phyloP scores from a whole-genome alignment of 2,329 filamentous ascomycete genomes.

The Colletotrichum tabaci region DNA sequence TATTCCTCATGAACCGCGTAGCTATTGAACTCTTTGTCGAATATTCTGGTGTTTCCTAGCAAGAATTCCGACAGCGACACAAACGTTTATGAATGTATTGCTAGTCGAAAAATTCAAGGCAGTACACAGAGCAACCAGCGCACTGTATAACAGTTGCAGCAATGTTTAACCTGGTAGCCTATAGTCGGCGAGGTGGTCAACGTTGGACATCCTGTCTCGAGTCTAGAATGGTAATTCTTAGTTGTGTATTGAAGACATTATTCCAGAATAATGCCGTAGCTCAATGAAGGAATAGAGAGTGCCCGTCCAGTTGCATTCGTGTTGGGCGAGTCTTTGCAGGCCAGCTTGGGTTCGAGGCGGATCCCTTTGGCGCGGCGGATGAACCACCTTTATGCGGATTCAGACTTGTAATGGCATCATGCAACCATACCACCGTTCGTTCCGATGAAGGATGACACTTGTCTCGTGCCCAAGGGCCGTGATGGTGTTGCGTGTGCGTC shows the following conservation, averaged over 20 bases:
- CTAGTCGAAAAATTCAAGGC: background rate
- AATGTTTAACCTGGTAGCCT: no score
- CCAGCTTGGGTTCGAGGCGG: background rate
- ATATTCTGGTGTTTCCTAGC: background rate
- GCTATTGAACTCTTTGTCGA: background rate
- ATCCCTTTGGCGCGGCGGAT: background rate
- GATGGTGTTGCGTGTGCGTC: background rate
- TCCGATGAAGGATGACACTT: background rate
- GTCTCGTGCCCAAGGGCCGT: background rate
- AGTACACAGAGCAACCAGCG: no score
- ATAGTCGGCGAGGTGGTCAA: no score
- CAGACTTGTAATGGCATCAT: constrained; percentile 11
- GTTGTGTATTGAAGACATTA: no score
- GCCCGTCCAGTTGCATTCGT: constrained; percentile 1
- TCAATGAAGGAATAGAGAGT: background rate
- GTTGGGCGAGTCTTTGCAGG: background rate
- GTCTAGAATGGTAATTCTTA: no score
- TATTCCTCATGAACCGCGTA: background rate
- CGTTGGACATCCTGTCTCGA: no score
- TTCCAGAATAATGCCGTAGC: no score
- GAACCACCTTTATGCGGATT: background rate
- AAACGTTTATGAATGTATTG: background rate
- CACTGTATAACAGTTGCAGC: no score
- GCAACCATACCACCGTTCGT: background rate
- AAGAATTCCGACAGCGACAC: background rate